Evolutionary conservation across 768 basidiomycete genomes (phyloP), one percentile per base, ranked within the genome.

Genomic region (Cystoderma amianthinum): DNA sequence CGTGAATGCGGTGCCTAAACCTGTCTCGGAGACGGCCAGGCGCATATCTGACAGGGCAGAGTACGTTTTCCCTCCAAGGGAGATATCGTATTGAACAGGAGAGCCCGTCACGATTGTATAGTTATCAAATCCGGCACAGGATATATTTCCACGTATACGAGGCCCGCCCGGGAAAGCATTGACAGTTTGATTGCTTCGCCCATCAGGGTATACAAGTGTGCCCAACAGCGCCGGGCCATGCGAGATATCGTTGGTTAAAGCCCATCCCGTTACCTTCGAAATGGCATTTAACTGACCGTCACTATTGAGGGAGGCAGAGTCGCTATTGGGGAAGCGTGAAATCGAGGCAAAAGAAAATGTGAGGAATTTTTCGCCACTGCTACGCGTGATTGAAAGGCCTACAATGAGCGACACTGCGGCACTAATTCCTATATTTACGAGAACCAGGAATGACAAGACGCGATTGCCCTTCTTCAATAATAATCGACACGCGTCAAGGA

Each of bases 211-310:
- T 23, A 50, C 49, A 22, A 48, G 16, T 1, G 49, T 30, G 3
- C 49, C 47, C 17, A 25, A 41, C 10, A 40, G 34, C 6, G 47
- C 49, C 19, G 25, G 16, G 19, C 22, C 46, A 35, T 50, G 49
- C 17, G 4, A 20, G 19, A 17, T 36, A 22, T 50, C 47, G 11
- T 39, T 36, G 6, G 30, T 35, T 21, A 50, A 23, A 3, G 49
- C 47, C 49, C 49, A 50, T 6, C 38, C 22, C 11, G 38, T 45
- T 5, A 48, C 44, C 22, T 50, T 45, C 18, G 47, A 39, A 7
- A 32, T 41, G 9, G 49, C 49, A 20, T 34, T 40, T 22, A 44
- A 13, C 23, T 48, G 47, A 9, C 47, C 44, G 32, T 34, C 47
- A 28, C 22, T 45, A 24, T 48, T 50, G 2, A 47, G 21, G 6